Conservation (phyloP, 2,329 filamentous ascomycete species). For the Fusarium nisikadoi region DNA sequence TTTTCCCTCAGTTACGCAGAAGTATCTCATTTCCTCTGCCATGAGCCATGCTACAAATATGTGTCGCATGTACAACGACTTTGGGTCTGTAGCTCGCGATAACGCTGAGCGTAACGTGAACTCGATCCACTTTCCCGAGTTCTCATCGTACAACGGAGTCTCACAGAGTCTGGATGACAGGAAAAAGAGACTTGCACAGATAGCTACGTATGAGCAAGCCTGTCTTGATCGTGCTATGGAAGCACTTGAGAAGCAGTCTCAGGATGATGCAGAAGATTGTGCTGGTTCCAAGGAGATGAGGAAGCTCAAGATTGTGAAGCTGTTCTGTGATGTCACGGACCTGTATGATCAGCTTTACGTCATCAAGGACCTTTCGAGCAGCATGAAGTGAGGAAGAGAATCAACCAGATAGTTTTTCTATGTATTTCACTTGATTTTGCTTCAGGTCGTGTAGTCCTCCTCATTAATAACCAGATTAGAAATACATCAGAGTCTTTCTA, state of each 20-base stretch:
- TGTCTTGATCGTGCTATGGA: background rate
- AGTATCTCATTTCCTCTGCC: background rate
- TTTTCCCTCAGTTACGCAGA: background rate
- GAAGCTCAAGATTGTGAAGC: background rate
- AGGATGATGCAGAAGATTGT: no score
- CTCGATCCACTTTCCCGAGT: background rate
- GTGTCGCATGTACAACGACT: conserved; percentile 13
- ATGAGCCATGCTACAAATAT: background rate
- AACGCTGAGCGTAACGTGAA: background rate
- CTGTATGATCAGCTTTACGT: conserved; percentile 8
- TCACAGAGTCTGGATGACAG: rapidly evolving
- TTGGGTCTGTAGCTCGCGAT: background rate
- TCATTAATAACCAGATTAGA: background rate
- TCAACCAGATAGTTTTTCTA: rapidly evolving
- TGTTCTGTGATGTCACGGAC: background rate
- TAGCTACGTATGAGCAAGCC: background rate
- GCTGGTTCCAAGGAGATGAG: background rate
- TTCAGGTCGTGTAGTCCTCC: rapidly evolving
- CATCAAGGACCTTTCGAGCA: background rate
- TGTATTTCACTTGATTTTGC: rapidly evolving
- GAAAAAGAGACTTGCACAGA: background rate
- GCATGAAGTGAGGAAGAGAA: background rate
- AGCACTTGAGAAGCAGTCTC: background rate
- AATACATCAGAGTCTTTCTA: background rate
- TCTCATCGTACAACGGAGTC: rapidly evolving